A percentile compares a stretch with the other conserved stretches of the same genome.
phyloP scores from a whole-genome alignment of 106 monocot species.

The Dendrobium chrysotoxum region DNA sequence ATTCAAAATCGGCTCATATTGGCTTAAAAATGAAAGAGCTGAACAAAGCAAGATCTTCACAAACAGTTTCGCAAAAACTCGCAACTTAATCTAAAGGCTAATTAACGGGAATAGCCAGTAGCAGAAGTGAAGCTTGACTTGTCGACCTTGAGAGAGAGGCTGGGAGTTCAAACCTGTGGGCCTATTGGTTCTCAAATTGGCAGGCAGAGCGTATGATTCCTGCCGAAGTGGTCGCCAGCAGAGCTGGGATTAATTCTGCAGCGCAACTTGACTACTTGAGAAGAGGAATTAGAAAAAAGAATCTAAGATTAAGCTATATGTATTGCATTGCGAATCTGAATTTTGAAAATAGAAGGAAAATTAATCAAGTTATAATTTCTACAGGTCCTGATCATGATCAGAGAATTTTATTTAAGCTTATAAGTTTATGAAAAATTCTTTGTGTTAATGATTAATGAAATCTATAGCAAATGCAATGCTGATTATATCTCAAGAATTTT shows the following conservation, averaged over 20 bases:
- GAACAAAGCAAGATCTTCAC: no score
- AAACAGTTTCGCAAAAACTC: no score
- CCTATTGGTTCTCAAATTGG: not conserved
- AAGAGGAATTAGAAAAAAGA: no score
- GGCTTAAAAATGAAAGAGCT: no score
- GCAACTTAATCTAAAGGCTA: not conserved
- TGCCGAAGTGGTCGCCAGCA: not conserved
- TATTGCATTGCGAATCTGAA: not conserved
- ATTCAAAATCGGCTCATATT: no score
- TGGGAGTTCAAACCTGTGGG: not conserved
- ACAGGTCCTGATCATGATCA: not conserved
- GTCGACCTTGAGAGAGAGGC: not conserved
- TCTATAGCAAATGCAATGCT: no score
- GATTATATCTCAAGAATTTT: no score
- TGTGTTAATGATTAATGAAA: no score
- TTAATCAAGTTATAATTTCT: not conserved
- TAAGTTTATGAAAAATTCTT: not conserved
- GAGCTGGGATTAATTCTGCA: not conserved
- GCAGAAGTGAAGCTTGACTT: constrained; percentile 7
- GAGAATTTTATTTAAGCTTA: not conserved
- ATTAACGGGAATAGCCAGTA: not conserved
- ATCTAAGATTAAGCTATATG: not conserved
- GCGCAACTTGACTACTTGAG: no score
- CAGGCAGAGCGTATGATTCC: constrained; percentile 10
- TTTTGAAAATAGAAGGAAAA: not conserved